phyloP scores from a whole-genome alignment of 2,329 filamentous ascomycete genomes.

The Dactylellina leptospora region DNA sequence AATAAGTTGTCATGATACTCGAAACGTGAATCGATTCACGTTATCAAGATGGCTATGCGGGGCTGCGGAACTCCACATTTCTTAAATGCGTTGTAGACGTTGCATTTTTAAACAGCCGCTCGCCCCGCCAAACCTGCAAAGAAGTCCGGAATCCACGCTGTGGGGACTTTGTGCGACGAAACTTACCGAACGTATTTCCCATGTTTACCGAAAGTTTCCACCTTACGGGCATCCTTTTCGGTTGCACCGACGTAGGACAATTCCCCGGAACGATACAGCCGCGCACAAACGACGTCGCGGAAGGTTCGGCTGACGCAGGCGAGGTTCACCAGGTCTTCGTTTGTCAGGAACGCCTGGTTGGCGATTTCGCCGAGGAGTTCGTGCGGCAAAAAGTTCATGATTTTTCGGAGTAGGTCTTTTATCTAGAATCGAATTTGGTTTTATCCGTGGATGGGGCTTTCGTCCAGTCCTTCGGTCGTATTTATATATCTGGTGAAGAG shows the following conservation, averaged over 20 bases:
- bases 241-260: conserved; percentile 36
- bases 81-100: conserved; percentile 34
- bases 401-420: background rate
- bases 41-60: no score
- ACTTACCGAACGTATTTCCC: conserved; percentile 47
- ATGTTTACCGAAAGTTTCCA: conserved; percentile 31
- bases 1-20: no score
- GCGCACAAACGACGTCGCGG: conserved; percentile 17
- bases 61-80: background rate
- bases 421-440: no score
- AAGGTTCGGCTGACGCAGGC: conserved; percentile 31
- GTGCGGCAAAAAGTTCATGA: conserved; percentile 22
- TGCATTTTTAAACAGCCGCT: no score
- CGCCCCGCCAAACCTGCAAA: no score
- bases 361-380: conserved; percentile 42
- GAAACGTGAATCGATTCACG: no score
- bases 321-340: conserved; percentile 26
- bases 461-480: background rate
- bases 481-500: background rate
- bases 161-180: background rate
- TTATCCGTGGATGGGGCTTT: no score
- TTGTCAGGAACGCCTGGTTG: conserved; percentile 15
- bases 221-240: conserved; percentile 19
- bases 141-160: no score
- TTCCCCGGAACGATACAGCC: conserved; percentile 44